phyloP scores from a whole-genome alignment of 2,329 filamentous ascomycete genomes.

The Xylaria sp. region DNA sequence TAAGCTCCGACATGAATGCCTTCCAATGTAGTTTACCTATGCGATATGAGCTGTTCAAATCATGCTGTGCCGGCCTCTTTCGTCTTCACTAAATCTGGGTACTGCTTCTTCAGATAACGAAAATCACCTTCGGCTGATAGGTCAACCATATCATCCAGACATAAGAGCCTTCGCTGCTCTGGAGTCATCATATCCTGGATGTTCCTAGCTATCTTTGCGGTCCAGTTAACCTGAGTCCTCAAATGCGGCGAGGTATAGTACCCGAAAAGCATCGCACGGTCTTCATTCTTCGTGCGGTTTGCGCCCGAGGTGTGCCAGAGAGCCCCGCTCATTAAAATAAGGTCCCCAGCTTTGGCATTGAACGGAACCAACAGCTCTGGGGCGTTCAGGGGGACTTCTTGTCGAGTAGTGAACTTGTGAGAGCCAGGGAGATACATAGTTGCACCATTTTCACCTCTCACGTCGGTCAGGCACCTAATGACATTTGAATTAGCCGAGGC shows the following conservation, averaged over 20 bases:
- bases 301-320: slow-evolving; percentile 51
- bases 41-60: not conserved
- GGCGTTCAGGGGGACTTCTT: slow-evolving; percentile 43
- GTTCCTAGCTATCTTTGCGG: slow-evolving; percentile 8
- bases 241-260: slow-evolving; percentile 50
- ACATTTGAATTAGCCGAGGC: not conserved
- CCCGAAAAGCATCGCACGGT: slow-evolving; percentile 50
- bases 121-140: slow-evolving; percentile 20
- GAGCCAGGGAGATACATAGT: slow-evolving; percentile 41
- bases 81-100: not conserved
- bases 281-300: slow-evolving; percentile 49
- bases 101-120: slow-evolving; percentile 17
- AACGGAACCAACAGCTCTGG: slow-evolving; percentile 48
- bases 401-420: slow-evolving; percentile 32
- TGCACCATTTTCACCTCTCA: slow-evolving; percentile 49
- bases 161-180: slow-evolving; percentile 16
- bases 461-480: slow-evolving; percentile 43
- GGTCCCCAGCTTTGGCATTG: slow-evolving; percentile 49
- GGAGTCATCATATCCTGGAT: slow-evolving; percentile 6
- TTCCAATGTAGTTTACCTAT: not conserved
- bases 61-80: not conserved
- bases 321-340: slow-evolving; percentile 51
- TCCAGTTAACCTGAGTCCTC: slow-evolving; percentile 45
- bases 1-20: too few species aligned
- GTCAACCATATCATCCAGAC: slow-evolving; percentile 24